phyloP scores from a whole-genome alignment of 768 basidiomycete species.

The Russula dissimulans region DNA sequence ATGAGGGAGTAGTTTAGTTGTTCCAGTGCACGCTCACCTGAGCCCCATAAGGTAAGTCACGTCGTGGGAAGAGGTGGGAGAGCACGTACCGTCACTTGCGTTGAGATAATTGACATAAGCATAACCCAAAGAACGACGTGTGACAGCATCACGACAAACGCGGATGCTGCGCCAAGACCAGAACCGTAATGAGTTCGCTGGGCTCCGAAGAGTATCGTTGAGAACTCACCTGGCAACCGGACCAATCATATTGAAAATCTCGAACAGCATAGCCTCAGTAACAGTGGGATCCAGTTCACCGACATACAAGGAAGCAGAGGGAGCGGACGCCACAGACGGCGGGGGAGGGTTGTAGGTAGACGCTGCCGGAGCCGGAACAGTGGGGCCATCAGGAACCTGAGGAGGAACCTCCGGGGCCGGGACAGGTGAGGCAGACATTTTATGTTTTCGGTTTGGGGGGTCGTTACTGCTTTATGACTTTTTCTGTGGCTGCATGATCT shows the following conservation, averaged over 20 bases:
- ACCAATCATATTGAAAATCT: slow-evolving; percentile 99
- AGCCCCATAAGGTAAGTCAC: slow-evolving; percentile 4
- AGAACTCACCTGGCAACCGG: slow-evolving; percentile 84
- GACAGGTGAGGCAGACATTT: slow-evolving; percentile 32
- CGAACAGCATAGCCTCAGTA: slow-evolving; percentile 99
- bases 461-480: slow-evolving; percentile 91
- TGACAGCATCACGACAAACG: slow-evolving; percentile 99
- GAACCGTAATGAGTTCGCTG: not conserved
- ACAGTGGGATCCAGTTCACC: slow-evolving; percentile 98
- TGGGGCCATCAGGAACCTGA: slow-evolving; percentile 35
- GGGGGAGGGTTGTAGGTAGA: slow-evolving; percentile 48
- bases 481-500: slow-evolving; percentile 38
- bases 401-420: slow-evolving; percentile 26
- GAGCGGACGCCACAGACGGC: slow-evolving; percentile 50
- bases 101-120: slow-evolving; percentile 99
- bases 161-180: slow-evolving; percentile 59
- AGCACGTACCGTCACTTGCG: slow-evolving; percentile 69
- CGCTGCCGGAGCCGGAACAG: slow-evolving; percentile 41
- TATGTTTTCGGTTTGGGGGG: slow-evolving; percentile 37
- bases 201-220: not conserved
- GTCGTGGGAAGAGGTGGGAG: not conserved
- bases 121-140: slow-evolving; percentile 98
- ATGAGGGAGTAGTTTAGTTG: slow-evolving; percentile 99
- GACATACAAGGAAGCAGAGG: slow-evolving; percentile 94
- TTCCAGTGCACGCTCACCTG: slow-evolving; percentile 96